Evolutionary conservation across 1,139 yeast genomes (phyloP), one percentile per base, ranked within the genome.

Genomic region (Candida sp.): DNA sequence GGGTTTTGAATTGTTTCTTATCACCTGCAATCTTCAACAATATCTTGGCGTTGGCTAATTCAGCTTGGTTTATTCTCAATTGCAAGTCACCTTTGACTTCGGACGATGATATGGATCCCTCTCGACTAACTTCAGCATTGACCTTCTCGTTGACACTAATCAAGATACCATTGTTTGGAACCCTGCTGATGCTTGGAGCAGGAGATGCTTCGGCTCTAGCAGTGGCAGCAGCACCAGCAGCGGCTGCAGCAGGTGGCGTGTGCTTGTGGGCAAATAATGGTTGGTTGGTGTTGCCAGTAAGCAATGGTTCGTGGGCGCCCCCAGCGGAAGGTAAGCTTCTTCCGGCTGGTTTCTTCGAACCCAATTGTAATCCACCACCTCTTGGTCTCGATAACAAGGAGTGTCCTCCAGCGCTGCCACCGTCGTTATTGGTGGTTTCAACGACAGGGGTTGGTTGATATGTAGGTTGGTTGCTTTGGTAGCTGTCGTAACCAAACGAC

Each of bases 31-130:
- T 76, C 45, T 76, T 67, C 55, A 93, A 77, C 55, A 84, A 67
- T 52, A 93, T 78, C 65, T 83, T 84, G 52, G 91, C 81, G 58
- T 81, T 81, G 23, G 96, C 84, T 57, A 87, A 77, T 33, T 79
- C 81, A 11, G 88, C 76, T 61, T 91, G 83, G 66, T 89, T 92
- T 59, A 94, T 86, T 69, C 97, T 86, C 66, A 94, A 78, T 70
- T 91, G 96, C 61, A 94, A 78, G 60, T 89, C 96, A 67, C 99
- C 99, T 70, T 91, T 91, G 54, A 92, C 81, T 66, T 93, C 98
- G 44, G 92, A 83, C 30, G 84, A 76, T 49, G 80, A 68, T 52
- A 92, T 75, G 1, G 89, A 79, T 45, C 98, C 98, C 62, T 93
- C 98, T 65, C 98, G 87, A 27, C 88, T 76, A 55, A 93, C 80